These are phyloP conservation scores for Chiua virens DNA, from an alignment of 768 basidiomycete species.

Conservation along the genomic window DNA sequence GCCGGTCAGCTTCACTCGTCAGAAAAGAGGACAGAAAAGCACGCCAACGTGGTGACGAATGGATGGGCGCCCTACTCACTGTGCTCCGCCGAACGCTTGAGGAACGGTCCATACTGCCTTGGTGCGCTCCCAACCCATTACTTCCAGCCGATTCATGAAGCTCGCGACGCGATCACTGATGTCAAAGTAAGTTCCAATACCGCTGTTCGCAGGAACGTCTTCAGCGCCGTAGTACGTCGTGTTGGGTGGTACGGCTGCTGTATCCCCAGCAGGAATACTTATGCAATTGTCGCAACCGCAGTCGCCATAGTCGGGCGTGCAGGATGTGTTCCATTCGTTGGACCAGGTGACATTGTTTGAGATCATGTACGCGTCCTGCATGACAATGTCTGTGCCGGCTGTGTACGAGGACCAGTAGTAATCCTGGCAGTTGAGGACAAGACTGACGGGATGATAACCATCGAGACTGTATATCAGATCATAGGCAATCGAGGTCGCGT, in stretches of 20 bases:
- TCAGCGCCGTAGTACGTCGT: constrained; percentile 14
- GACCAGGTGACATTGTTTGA: constrained; percentile 68
- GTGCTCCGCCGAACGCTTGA: constrained; percentile 62
- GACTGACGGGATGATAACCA: constrained; percentile 67
- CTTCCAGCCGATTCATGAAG: constrained; percentile 56
- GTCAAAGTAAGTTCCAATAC: constrained; percentile 52
- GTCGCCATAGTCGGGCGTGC: constrained; percentile 65
- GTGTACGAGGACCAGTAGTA: constrained; percentile 53
- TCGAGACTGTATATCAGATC: constrained; percentile 61
- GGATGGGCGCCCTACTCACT: constrained; percentile 26
- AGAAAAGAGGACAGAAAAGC: neutral
- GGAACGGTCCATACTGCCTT: constrained; percentile 80
- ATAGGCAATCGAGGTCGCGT: constrained; percentile 50
- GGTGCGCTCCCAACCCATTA: constrained; percentile 65
- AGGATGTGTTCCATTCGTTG: constrained; percentile 57
- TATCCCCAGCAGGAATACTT: constrained; percentile 42
- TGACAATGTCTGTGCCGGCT: constrained; percentile 64
- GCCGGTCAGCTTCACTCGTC: constrained; percentile 1
- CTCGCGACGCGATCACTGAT: constrained; percentile 67
- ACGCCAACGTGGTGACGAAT: neutral
- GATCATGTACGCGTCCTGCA: constrained; percentile 59
- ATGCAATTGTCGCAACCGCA: constrained; percentile 71
- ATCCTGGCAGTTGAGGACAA: too few relatives aligned
- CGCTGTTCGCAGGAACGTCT: constrained; percentile 29
- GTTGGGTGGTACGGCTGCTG: constrained; percentile 26